Evolutionary conservation across 371 early-diverging fungal species (phyloP).

Genomic region (Polyrhizophydium stewartii): DNA sequence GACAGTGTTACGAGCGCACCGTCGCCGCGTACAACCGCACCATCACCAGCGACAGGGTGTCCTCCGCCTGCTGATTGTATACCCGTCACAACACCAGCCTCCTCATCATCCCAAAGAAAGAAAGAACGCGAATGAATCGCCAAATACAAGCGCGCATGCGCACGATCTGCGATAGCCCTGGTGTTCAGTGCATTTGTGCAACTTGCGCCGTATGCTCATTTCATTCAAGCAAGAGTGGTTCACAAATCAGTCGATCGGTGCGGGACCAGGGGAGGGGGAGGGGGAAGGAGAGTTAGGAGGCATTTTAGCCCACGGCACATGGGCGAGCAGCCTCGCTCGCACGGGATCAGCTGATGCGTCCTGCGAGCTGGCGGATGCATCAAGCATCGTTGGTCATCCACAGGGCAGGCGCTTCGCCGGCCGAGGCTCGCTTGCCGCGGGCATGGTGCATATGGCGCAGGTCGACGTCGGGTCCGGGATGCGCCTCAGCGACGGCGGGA

Average conservation of each 20-base stretch:
- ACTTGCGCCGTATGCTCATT: not conserved
- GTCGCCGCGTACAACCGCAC: not conserved
- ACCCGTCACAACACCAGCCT: not conserved
- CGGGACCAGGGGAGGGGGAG: too few species aligned
- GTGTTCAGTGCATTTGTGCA: not conserved
- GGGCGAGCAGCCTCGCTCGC: too few species aligned
- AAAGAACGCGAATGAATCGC: not conserved
- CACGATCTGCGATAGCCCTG: not conserved
- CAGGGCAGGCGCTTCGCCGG: too few species aligned
- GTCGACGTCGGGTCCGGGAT: too few species aligned
- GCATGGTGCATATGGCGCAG: too few species aligned
- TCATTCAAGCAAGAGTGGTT: not conserved
- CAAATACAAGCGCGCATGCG: not conserved
- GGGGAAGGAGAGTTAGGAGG: too few species aligned
- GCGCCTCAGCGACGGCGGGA: too few species aligned
- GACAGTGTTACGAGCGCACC: not conserved
- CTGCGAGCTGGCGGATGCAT: too few species aligned
- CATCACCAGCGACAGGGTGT: not conserved
- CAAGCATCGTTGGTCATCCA: too few species aligned
- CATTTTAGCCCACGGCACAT: too few species aligned
- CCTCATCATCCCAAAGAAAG: not conserved
- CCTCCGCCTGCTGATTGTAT: not conserved
- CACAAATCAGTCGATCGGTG: not conserved
- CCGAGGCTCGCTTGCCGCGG: too few species aligned
- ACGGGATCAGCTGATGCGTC: too few species aligned